Percentiles rank a stretch among this genome's conserved stretches.
phyloP scores from a whole-genome alignment of 1,284 basidiomycete genomes.

The Cutaneotrichosporon cavernicola region DNA sequence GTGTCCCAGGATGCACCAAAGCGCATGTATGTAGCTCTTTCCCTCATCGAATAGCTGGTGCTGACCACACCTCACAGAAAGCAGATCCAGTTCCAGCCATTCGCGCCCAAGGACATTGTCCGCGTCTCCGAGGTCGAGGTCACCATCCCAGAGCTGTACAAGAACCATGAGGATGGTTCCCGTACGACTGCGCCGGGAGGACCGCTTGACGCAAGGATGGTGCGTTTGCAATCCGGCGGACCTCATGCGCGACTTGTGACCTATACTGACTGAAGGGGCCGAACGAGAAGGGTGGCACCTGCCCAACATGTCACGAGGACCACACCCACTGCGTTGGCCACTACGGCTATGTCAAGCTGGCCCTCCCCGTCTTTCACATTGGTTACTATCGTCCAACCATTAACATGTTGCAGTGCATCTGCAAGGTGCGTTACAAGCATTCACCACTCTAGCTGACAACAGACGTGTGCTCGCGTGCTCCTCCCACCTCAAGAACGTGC shows the following conservation, averaged over 20 bases:
- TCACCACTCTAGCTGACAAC: slow-evolving; percentile 4
- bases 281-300: slow-evolving; percentile 86
- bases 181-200: slow-evolving; percentile 81
- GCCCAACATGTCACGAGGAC: slow-evolving; percentile 90
- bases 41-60: not conserved
- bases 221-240: slow-evolving; percentile 46
- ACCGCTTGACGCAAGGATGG: slow-evolving; percentile 82
- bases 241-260: not conserved
- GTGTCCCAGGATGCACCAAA: slow-evolving; percentile 85
- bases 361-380: slow-evolving; percentile 95
- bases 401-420: slow-evolving; percentile 89
- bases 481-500: slow-evolving; percentile 85
- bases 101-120: slow-evolving; percentile 89
- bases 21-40: slow-evolving; percentile 68
- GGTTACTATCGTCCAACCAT: slow-evolving; percentile 98
- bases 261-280: slow-evolving; percentile 66
- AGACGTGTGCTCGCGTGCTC: slow-evolving; percentile 94
- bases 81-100: slow-evolving; percentile 87
- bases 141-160: slow-evolving; percentile 85
- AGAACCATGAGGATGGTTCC: slow-evolving; percentile 53
- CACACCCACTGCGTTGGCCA: slow-evolving; percentile 96
- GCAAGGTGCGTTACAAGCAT: slow-evolving; percentile 64
- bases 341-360: slow-evolving; percentile 94
- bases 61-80: slow-evolving; percentile 60
- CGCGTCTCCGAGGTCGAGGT: slow-evolving; percentile 92